Conservation (phyloP, 495 filamentous ascomycete genomes). For the Podospora pseudocomata region DNA sequence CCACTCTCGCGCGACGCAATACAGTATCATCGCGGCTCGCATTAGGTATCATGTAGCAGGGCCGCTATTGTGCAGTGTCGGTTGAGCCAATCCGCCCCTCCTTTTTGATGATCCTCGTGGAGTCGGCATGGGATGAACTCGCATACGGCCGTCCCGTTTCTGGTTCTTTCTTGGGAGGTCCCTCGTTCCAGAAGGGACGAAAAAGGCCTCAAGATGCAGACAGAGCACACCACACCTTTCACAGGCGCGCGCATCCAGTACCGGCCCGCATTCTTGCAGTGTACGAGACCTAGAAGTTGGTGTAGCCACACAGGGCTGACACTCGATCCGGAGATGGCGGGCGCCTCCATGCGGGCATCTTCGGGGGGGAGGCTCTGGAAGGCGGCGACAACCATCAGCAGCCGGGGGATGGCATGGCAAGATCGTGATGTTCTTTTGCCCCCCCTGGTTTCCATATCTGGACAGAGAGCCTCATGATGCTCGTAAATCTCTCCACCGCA, state of each 20-base stretch:
- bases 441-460: background rate
- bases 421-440: background rate
- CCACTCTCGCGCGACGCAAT: background rate
- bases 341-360: background rate
- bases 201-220: slow-evolving; percentile 6
- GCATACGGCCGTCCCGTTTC: background rate
- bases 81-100: background rate
- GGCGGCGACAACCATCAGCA: background rate
- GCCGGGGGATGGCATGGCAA: background rate
- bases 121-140: background rate
- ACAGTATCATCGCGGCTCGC: background rate
- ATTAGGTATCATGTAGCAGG: background rate
- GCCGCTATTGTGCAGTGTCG: background rate
- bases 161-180: background rate
- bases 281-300: background rate
- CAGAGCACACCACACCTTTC: background rate
- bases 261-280: background rate
- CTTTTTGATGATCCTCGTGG: too few relatives aligned
- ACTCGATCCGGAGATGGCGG: background rate
- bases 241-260: background rate
- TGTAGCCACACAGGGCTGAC: slow-evolving; percentile 5
- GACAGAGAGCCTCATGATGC: background rate
- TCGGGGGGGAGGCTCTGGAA: background rate
- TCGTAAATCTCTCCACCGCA: background rate
- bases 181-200: background rate